Conservation (phyloP, 768 basidiomycete genomes). For the Botryobasidium botryosum region DNA sequence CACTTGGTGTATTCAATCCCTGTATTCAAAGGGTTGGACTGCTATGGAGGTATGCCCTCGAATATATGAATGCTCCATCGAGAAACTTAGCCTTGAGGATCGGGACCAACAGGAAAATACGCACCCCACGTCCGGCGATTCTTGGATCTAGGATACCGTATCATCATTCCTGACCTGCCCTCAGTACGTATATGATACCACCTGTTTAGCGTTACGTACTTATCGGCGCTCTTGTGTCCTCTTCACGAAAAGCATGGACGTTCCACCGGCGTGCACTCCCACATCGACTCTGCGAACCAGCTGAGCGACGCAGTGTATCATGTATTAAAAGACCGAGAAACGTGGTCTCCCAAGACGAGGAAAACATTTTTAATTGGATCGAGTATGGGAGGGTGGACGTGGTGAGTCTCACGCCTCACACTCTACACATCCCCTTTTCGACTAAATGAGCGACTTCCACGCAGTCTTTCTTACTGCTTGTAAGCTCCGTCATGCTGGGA, state of each 20-base stretch:
- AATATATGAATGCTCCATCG: not conserved
- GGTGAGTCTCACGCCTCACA: conserved; percentile 14
- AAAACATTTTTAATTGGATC: conserved; percentile 22
- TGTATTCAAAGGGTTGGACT: conserved; percentile 7
- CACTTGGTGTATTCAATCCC: not conserved
- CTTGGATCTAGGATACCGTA: conserved; percentile 21
- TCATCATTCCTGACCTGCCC: conserved; percentile 24
- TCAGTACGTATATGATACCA: conserved; percentile 16
- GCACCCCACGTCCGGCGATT: conserved; percentile 19
- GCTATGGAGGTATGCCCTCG: not conserved
- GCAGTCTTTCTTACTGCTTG: too few species aligned
- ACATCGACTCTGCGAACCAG: conserved; percentile 17
- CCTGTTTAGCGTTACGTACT: not conserved
- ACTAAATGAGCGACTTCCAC: not conserved
- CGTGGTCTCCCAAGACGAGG: conserved; percentile 15
- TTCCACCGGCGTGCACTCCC: conserved; percentile 17
- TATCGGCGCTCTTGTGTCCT: not conserved
- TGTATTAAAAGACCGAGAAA: conserved; percentile 17
- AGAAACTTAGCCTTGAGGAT: conserved; percentile 15
- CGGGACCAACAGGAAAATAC: conserved; percentile 16
- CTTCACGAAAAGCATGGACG: conserved; percentile 11
- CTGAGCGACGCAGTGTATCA: conserved; percentile 20
- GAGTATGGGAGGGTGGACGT: conserved; percentile 22
- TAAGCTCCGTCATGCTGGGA: too few species aligned
- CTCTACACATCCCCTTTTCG: conserved; percentile 1